Evolutionary conservation across 2,329 filamentous ascomycete genomes (phyloP).

Genomic region (Metarhizium sp.): DNA sequence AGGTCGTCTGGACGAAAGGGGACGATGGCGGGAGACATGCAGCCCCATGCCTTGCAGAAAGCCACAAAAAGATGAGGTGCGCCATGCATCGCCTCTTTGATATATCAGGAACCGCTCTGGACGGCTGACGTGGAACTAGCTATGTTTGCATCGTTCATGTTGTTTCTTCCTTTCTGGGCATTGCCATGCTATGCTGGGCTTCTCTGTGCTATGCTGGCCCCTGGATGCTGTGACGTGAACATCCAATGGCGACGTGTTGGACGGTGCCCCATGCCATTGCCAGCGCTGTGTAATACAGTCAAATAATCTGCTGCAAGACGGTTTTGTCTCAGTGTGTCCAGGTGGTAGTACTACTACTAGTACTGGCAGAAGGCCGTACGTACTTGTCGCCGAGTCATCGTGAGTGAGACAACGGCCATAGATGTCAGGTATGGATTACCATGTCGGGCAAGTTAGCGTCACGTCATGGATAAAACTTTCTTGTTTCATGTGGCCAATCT

Average conservation of each 20-base stretch:
- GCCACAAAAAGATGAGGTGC: background rate
- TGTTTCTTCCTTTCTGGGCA: too few species aligned
- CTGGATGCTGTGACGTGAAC: background rate
- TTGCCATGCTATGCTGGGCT: too few species aligned
- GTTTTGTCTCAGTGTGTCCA: constrained; percentile 1
- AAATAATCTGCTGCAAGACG: background rate
- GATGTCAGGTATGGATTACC: background rate
- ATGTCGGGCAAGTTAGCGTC: background rate
- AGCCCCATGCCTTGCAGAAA: background rate
- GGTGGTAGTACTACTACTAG: background rate
- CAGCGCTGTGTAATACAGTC: background rate
- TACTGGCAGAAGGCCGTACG: background rate
- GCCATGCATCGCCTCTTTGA: background rate
- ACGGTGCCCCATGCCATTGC: background rate
- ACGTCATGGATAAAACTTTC: background rate
- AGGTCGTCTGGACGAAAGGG: background rate
- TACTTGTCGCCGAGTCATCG: background rate
- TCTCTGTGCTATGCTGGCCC: background rate
- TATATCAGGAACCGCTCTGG: background rate
- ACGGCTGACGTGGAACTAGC: too few species aligned
- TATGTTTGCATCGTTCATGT: too few species aligned
- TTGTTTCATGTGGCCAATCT: background rate
- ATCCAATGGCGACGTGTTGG: background rate
- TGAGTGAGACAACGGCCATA: background rate
- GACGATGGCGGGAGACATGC: background rate